Evolutionary conservation across 345 rosid genomes (phyloP).

Genomic region (Boechera divaricarpa): DNA sequence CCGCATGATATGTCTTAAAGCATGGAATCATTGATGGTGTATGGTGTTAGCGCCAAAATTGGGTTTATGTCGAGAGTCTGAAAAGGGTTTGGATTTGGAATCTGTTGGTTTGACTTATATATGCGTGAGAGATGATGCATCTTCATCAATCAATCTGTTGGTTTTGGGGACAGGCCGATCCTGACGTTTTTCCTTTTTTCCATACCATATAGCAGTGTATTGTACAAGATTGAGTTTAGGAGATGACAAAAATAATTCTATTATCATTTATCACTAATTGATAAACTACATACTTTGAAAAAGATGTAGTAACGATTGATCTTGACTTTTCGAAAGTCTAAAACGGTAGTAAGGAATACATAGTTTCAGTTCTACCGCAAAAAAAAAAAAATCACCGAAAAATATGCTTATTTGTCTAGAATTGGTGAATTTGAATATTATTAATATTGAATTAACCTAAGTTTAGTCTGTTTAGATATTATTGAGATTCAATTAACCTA

Average conservation of each 20-base stretch:
- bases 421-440: no score
- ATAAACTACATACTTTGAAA: background rate
- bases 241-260: background rate
- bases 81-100: constrained; percentile 48
- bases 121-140: constrained; percentile 34
- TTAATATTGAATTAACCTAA: no score
- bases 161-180: constrained; percentile 31
- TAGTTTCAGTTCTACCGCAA: no score
- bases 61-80: constrained; percentile 38
- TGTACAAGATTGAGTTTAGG: background rate
- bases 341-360: background rate
- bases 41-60: constrained; percentile 14
- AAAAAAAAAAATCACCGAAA: no score
- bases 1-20: constrained; percentile 3
- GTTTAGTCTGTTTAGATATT: no score
- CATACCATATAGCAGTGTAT: background rate
- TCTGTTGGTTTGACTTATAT: constrained; percentile 38
- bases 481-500: no score
- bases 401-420: no score
- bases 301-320: background rate
- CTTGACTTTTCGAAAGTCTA: background rate
- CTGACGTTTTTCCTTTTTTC: constrained; percentile 21
- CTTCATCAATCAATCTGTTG: constrained; percentile 34
- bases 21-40: background rate
- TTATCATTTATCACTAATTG: background rate